Conservation (phyloP, 805 yeast genomes). For the Metschnikowia santaceciliae region DNA sequence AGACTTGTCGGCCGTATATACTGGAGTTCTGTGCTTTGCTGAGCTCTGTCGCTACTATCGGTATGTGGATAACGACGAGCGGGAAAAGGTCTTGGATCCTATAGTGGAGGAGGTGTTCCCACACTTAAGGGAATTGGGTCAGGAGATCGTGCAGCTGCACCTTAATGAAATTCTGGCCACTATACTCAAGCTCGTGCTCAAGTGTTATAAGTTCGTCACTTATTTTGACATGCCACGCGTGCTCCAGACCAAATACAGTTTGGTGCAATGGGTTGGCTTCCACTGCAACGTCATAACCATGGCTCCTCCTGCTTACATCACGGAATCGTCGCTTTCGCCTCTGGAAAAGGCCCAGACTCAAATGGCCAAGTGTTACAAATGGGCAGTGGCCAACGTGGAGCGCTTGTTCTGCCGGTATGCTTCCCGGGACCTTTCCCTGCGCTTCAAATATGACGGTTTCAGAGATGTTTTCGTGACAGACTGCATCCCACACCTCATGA, state of each 20-base stretch:
- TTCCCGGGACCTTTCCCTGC: slow-evolving; percentile 40
- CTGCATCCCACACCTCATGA: slow-evolving; percentile 71
- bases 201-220: slow-evolving; percentile 74
- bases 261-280: slow-evolving; percentile 67
- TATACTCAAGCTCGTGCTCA: slow-evolving; percentile 59
- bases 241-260: slow-evolving; percentile 48
- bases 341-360: slow-evolving; percentile 57
- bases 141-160: slow-evolving; percentile 31
- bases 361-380: slow-evolving; percentile 63
- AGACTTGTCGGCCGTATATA: slow-evolving; percentile 38
- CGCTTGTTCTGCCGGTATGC: slow-evolving; percentile 73
- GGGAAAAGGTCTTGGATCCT: slow-evolving; percentile 30
- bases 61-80: slow-evolving; percentile 56
- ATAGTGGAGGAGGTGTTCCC: slow-evolving; percentile 62
- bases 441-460: slow-evolving; percentile 55
- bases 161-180: slow-evolving; percentile 41
- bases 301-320: slow-evolving; percentile 51
- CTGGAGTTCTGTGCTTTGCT: slow-evolving; percentile 67
- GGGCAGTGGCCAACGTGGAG: slow-evolving; percentile 79
- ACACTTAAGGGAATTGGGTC: slow-evolving; percentile 61
- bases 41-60: slow-evolving; percentile 70
- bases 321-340: slow-evolving; percentile 50
- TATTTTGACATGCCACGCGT: slow-evolving; percentile 67
- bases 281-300: slow-evolving; percentile 65
- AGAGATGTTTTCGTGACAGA: slow-evolving; percentile 48